Evolutionary conservation across 495 filamentous ascomycete species (phyloP).

Genomic region (Cenococcum geophilum): DNA sequence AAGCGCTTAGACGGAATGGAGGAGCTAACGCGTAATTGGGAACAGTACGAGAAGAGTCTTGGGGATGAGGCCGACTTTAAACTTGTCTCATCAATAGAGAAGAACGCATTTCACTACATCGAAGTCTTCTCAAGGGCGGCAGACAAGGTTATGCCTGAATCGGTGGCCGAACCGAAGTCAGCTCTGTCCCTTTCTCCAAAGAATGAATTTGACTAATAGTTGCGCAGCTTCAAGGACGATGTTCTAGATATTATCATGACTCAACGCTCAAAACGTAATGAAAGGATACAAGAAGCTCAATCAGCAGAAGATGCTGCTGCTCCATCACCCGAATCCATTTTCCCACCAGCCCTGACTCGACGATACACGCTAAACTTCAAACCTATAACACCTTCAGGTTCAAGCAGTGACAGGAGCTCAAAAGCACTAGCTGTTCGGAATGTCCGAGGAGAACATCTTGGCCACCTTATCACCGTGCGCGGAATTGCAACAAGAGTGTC

Average conservation of each 20-base stretch:
- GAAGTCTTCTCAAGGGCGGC: slow-evolving; percentile 85
- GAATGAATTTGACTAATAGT: neutral
- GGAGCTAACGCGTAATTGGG: neutral
- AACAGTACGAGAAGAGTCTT: slow-evolving; percentile 65
- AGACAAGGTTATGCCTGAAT: slow-evolving; percentile 77
- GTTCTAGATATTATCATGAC: slow-evolving; percentile 95
- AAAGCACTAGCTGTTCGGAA: slow-evolving; percentile 92
- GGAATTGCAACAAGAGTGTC: slow-evolving; percentile 94
- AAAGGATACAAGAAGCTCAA: slow-evolving; percentile 51
- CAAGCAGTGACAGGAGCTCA: slow-evolving; percentile 52
- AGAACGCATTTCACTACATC: slow-evolving; percentile 91
- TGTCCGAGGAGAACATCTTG: slow-evolving; percentile 85
- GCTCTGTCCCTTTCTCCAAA: neutral
- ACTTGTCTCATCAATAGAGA: slow-evolving; percentile 77
- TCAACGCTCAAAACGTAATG: slow-evolving; percentile 80
- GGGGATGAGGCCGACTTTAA: slow-evolving; percentile 54
- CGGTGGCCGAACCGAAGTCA: slow-evolving; percentile 68
- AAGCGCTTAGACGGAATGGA: slow-evolving; percentile 8
- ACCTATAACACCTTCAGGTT: slow-evolving; percentile 65
- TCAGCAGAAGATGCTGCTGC: slow-evolving; percentile 61
- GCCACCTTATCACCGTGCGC: slow-evolving; percentile 86
- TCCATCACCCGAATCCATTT: slow-evolving; percentile 55
- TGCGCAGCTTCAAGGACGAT: slow-evolving; percentile 81
- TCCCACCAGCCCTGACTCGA: slow-evolving; percentile 85
- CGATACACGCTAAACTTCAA: slow-evolving; percentile 95